Evolutionary conservation across 2,329 filamentous ascomycete species (phyloP).

Genomic region (Aspergillus candidus): DNA sequence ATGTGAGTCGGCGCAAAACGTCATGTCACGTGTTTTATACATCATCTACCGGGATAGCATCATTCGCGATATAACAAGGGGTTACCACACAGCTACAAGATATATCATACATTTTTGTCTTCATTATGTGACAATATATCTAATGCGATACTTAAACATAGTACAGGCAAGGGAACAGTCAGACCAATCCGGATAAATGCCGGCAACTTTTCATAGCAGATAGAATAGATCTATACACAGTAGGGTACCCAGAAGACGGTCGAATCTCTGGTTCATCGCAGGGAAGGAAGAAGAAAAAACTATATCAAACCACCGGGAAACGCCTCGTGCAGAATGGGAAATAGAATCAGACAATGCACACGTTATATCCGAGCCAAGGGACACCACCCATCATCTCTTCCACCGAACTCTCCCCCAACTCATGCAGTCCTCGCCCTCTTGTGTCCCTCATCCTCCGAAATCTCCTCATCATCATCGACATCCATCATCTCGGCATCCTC

Average conservation of each 20-base stretch:
- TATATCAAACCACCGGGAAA: constrained; percentile 11
- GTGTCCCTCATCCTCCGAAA: constrained; percentile 30
- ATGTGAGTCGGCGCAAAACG: constrained; percentile 31
- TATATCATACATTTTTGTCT: no score
- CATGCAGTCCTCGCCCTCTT: constrained; percentile 30
- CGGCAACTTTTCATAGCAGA: not conserved
- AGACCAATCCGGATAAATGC: constrained; percentile 1
- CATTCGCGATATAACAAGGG: no score
- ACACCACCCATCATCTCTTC: constrained; percentile 17
- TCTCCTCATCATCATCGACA: constrained; percentile 37
- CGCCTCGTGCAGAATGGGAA: constrained; percentile 15
- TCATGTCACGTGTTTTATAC: constrained; percentile 29
- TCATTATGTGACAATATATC: no score
- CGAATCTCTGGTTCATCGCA: constrained; percentile 4
- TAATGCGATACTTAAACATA: no score
- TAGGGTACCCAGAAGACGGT: not conserved
- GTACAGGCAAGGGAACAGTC: not conserved
- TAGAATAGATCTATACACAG: no score
- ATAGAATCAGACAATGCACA: constrained; percentile 12
- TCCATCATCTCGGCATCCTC: constrained; percentile 47
- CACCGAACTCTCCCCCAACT: constrained; percentile 11
- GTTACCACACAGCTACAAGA: no score
- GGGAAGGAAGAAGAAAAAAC: constrained; percentile 7
- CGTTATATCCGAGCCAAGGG: constrained; percentile 21
- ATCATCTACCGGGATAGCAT: not conserved